Evolutionary conservation across 106 monocot genomes (phyloP), one percentile per base, ranked within the genome.

Genomic region (Apostasia shenzhenica): DNA sequence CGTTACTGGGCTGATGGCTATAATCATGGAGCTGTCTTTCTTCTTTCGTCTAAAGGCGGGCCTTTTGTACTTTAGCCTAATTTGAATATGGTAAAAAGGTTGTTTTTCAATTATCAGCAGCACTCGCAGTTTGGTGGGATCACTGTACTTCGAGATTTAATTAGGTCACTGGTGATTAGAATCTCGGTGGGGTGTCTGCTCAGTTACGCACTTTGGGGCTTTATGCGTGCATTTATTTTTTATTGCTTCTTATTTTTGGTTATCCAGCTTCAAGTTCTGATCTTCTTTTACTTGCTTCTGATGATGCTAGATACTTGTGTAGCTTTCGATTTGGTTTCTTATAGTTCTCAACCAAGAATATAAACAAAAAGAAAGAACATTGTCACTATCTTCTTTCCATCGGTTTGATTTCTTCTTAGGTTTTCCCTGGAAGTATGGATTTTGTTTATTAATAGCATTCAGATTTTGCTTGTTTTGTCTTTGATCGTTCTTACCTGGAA

Each of bases 401-500:
- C 41, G 40, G 41, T 41, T 59, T 59, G 37, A 8, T 59, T 59
- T 2, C 40, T 59, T 6, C 41, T 59, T 59, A 37, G 41, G 40
- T 39, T 41, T 39, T 59, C 7, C n/a, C 8, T 59, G 40, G 6
- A 41, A 59, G 6, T 1, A 1, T 59, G 59, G 8, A 59, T 37
- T 59, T 45, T 47, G 12, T 13, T 5, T 14, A 2, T 42, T 13
- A 3, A 5, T 48, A 40, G 1, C 1, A 8, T 47, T 45, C n/a
- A 45, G 3, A 47, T 26, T 6, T 59, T 45, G 14, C 5, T 7
- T 26, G n/a, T 12, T 48, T 61, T 54, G 37, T 1, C 44, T 76
- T 41, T 51, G 59, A 41, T 57, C 4, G 39, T 50, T 49, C 2
- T 41, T 69, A 26, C 26, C 41, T 46, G 67, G 70, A 44, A 76